These are phyloP conservation scores for Fragaria vesca DNA, from an alignment of 306 rosid genomes.

Conservation along the genomic window DNA sequence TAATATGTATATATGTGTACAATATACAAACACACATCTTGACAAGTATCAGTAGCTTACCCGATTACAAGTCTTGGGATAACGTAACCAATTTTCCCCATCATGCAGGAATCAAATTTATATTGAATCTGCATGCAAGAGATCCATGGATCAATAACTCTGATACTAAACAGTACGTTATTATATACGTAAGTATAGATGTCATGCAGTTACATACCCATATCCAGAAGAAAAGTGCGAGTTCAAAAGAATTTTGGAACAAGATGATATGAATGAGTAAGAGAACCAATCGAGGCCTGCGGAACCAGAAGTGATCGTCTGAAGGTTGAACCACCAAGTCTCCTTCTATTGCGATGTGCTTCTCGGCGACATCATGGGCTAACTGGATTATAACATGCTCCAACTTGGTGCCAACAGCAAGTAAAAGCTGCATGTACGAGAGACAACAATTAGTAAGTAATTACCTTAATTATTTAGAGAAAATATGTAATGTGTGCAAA, in stretches of 20 bases:
- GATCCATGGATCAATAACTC: background rate
- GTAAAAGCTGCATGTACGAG: constrained; percentile 23
- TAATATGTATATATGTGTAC: background rate
- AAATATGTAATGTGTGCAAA: no score
- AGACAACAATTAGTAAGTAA: background rate
- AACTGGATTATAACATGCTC: constrained; percentile 36
- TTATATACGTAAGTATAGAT: background rate
- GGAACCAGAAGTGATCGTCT: constrained; percentile 37
- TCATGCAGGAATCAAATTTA: constrained; percentile 35
- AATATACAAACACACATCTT: background rate
- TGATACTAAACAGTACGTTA: background rate
- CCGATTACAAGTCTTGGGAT: constrained; percentile 42
- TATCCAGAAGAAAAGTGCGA: constrained; percentile 39
- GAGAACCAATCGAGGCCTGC: constrained; percentile 31
- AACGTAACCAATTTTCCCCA: constrained; percentile 27
- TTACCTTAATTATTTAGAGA: no score
- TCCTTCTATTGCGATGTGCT: constrained; percentile 35
- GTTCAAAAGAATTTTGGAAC: constrained; percentile 40
- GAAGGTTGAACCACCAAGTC: constrained; percentile 35
- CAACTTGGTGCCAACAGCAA: constrained; percentile 37
- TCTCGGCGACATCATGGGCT: constrained; percentile 40
- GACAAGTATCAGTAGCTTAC: constrained; percentile 5
- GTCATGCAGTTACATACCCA: constrained; percentile 12
- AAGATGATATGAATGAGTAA: constrained; percentile 29
- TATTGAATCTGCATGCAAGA: constrained; percentile 35